A percentile compares a stretch with the other conserved stretches of the same genome.
Conservation (phyloP, 2,329 filamentous ascomycete genomes). For the Ascochyta rabiei region DNA sequence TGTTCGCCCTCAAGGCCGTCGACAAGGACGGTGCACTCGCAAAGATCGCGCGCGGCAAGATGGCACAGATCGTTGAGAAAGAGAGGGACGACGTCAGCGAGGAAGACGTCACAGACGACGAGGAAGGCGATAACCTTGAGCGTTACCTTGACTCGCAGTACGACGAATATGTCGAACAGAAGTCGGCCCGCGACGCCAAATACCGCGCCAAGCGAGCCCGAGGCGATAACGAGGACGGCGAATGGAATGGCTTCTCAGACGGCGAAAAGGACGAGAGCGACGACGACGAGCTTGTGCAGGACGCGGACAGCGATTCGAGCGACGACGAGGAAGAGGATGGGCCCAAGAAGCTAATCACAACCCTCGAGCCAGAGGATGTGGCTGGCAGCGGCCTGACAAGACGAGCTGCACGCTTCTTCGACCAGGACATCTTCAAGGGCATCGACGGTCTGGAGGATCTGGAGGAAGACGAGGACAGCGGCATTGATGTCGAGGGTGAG, state of each 20-base stretch:
- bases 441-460: conserved; percentile 71
- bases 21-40: conserved; percentile 75
- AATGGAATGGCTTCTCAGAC: conserved; percentile 88
- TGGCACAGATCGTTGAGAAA: conserved; percentile 69
- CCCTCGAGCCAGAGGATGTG: conserved; percentile 62
- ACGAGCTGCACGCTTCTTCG: conserved; percentile 87
- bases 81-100: conserved; percentile 56
- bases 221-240: conserved; percentile 72
- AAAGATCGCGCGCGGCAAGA: conserved; percentile 76
- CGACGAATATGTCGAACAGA: conserved; percentile 79
- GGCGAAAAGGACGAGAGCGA: conserved; percentile 62
- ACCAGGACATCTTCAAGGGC: conserved; percentile 90
- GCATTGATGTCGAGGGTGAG: conserved; percentile 48
- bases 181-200: conserved; percentile 82
- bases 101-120: conserved; percentile 69
- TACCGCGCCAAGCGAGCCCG: conserved; percentile 88
- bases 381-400: conserved; percentile 73
- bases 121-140: conserved; percentile 84
- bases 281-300: conserved; percentile 63
- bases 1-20: conserved; percentile 83
- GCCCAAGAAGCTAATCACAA: conserved; percentile 63
- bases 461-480: conserved; percentile 51
- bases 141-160: conserved; percentile 87
- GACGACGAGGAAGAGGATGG: conserved; percentile 59
- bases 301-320: conserved; percentile 69